These are phyloP conservation scores for Yamadazyma sp. DNA, from an alignment of 805 yeast genomes.

Conservation along the genomic window DNA sequence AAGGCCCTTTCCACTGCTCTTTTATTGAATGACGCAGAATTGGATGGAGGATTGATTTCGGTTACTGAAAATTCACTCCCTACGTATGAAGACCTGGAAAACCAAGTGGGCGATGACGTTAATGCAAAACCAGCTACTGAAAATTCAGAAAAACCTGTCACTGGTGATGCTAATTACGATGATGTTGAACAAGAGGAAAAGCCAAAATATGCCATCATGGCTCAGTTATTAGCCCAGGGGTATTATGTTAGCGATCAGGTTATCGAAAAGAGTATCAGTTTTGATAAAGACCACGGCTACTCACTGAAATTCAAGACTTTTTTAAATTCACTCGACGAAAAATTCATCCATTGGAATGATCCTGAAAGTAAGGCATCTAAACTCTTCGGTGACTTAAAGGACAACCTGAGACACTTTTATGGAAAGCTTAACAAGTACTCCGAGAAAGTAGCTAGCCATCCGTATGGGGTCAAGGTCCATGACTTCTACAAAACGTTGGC, in stretches of 20 bases:
- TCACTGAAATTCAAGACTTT: constrained; percentile 57
- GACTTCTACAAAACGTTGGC: constrained; percentile 57
- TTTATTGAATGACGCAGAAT: constrained; percentile 69
- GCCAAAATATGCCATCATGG: constrained; percentile 73
- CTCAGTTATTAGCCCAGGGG: constrained; percentile 75
- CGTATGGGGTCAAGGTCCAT: constrained; percentile 60
- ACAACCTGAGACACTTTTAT: constrained; percentile 21
- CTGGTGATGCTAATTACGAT: constrained; percentile 34
- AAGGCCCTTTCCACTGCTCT: constrained; percentile 72
- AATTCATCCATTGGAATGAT: constrained; percentile 57
- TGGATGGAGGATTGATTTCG: constrained; percentile 55
- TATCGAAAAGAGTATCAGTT: constrained; percentile 57
- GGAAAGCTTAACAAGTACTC: constrained; percentile 43
- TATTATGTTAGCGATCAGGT: constrained; percentile 64
- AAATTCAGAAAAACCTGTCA: constrained; percentile 16
- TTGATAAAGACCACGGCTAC: constrained; percentile 66
- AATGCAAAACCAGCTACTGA: constrained; percentile 22
- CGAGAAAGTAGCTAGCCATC: constrained; percentile 44
- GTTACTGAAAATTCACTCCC: constrained; percentile 34
- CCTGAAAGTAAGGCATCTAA: constrained; percentile 46
- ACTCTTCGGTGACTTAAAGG: constrained; percentile 32
- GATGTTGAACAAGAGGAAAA: constrained; percentile 74
- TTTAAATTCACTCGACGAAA: constrained; percentile 53
- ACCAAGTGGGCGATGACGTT: constrained; percentile 15
- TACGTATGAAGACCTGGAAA: constrained; percentile 10